Conservation (phyloP, 371 early-diverging fungal genomes). For the Mucor racemosus region DNA sequence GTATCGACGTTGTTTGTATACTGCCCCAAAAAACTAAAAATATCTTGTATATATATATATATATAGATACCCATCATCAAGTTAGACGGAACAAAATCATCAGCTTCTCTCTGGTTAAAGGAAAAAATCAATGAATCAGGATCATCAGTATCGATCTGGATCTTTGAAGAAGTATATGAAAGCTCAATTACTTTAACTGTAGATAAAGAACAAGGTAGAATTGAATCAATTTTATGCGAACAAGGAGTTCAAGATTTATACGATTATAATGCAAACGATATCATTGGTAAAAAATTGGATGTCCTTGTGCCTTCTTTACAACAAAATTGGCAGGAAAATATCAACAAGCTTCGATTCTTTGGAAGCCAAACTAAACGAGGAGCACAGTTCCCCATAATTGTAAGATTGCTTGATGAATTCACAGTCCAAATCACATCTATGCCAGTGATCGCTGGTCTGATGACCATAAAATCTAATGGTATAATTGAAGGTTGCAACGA, state of each 20-base stretch:
- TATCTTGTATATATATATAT: too few relatives aligned
- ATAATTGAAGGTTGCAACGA: slow-evolving; percentile 67
- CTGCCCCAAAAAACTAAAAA: too few relatives aligned
- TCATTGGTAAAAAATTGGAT: slow-evolving; percentile 50
- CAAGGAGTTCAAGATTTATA: slow-evolving; percentile 60
- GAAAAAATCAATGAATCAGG: slow-evolving; percentile 60
- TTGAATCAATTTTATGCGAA: slow-evolving; percentile 45
- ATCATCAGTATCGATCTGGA: slow-evolving; percentile 68
- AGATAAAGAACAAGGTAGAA: slow-evolving; percentile 50
- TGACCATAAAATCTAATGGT: slow-evolving; percentile 60
- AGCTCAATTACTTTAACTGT: slow-evolving; percentile 46
- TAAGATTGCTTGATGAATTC: slow-evolving; percentile 32
- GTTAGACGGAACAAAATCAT: slow-evolving; percentile 60
- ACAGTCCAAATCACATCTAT: slow-evolving; percentile 66
- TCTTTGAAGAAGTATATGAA: slow-evolving; percentile 73
- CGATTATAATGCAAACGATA: slow-evolving; percentile 54
- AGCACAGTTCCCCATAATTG: slow-evolving; percentile 65
- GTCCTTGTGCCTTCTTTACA: slow-evolving; percentile 22
- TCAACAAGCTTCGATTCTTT: slow-evolving; percentile 63
- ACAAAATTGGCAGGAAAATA: slow-evolving; percentile 27
- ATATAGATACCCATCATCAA: slow-evolving; percentile 66
- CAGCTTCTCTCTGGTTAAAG: slow-evolving; percentile 74
- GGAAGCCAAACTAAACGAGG: slow-evolving; percentile 62
- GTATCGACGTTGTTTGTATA: slow-evolving; percentile 6
- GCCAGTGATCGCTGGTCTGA: slow-evolving; percentile 72